phyloP scores from a whole-genome alignment of 371 early-diverging fungal species.

The Mortierella polycephala region DNA sequence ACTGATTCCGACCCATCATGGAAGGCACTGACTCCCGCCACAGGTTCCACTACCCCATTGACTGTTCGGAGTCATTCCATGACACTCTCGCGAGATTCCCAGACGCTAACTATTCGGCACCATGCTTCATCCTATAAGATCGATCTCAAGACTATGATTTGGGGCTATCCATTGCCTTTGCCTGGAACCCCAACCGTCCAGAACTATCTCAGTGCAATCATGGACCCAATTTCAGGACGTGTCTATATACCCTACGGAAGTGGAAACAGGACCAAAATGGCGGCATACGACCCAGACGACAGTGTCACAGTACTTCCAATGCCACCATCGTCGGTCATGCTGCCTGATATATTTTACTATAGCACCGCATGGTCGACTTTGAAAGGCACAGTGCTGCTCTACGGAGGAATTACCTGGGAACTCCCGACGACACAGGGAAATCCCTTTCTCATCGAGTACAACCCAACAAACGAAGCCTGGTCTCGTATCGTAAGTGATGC shows the following conservation, averaged over 20 bases:
- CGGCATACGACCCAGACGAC: neutral
- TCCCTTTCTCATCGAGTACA: conserved; percentile 4
- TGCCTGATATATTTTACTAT: neutral
- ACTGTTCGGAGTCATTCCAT: neutral
- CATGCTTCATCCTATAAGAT: too few relatives aligned
- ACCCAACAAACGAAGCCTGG: neutral
- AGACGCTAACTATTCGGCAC: too few relatives aligned
- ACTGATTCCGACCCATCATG: neutral
- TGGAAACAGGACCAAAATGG: neutral
- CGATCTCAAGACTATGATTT: too few relatives aligned
- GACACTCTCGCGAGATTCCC: neutral
- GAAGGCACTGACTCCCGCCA: neutral
- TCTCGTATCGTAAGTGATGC: neutral
- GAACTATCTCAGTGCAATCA: neutral
- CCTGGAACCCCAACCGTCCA: neutral
- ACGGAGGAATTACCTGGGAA: neutral
- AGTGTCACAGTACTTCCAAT: neutral
- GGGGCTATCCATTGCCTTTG: neutral
- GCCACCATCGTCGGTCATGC: neutral
- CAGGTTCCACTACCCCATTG: too few relatives aligned
- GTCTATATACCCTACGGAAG: conserved; percentile 4
- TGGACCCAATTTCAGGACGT: neutral
- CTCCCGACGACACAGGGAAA: neutral
- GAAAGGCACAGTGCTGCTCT: conserved; percentile 1
- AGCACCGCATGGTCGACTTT: neutral